Evolutionary conservation across 371 early-diverging fungal species (phyloP).

Genomic region (Mucor plumbeus): DNA sequence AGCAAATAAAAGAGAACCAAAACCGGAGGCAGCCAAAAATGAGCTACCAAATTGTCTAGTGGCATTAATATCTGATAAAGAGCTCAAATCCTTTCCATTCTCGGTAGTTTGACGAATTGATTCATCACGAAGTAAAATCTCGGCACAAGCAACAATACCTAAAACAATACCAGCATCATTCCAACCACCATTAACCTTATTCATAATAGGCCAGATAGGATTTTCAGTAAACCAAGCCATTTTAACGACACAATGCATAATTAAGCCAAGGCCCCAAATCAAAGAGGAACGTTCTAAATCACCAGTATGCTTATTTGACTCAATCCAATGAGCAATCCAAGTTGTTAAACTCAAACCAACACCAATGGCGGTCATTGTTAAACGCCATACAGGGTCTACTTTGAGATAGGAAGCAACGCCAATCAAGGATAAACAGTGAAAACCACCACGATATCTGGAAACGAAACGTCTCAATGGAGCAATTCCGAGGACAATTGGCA

Average conservation of each 20-base stretch:
- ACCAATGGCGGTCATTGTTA: slow-evolving; percentile 66
- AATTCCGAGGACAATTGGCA: slow-evolving; percentile 71
- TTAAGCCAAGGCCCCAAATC: slow-evolving; percentile 71
- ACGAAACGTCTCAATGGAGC: slow-evolving; percentile 60
- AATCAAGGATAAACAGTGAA: slow-evolving; percentile 64
- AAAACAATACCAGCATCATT: slow-evolving; percentile 69
- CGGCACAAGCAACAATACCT: slow-evolving; percentile 62
- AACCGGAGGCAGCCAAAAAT: slow-evolving; percentile 61
- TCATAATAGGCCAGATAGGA: slow-evolving; percentile 84
- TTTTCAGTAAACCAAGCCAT: slow-evolving; percentile 81
- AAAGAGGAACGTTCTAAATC: slow-evolving; percentile 66
- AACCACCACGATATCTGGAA: slow-evolving; percentile 59
- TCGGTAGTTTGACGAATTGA: slow-evolving; percentile 13
- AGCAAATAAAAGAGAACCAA: slow-evolving; percentile 71
- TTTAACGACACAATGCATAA: slow-evolving; percentile 72
- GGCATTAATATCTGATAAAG: neutral
- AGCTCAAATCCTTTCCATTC: neutral
- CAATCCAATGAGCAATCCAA: slow-evolving; percentile 66
- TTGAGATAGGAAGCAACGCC: slow-evolving; percentile 68
- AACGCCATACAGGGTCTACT: slow-evolving; percentile 62
- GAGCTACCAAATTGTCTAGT: slow-evolving; percentile 41
- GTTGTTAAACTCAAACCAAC: slow-evolving; percentile 61
- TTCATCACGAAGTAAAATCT: slow-evolving; percentile 57
- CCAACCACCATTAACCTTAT: slow-evolving; percentile 71
- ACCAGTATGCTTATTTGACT: slow-evolving; percentile 55